A percentile compares a stretch with the other conserved stretches of the same genome.
These are phyloP conservation scores for Apiotrichum sp. DNA, from an alignment of 1,284 basidiomycete genomes.

Conservation along the genomic window DNA sequence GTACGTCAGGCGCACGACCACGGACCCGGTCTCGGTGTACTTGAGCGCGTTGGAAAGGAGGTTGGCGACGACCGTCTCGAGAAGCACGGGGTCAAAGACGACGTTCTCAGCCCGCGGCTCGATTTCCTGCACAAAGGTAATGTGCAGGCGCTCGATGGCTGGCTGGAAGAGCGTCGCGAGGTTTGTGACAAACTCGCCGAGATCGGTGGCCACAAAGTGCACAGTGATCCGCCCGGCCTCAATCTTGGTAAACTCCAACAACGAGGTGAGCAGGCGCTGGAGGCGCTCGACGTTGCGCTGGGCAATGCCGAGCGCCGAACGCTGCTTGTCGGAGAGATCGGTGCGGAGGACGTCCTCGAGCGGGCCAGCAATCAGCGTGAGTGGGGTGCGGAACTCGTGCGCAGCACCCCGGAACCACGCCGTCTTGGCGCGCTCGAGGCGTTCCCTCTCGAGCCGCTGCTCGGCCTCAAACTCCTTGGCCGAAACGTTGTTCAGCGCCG, in stretches of 20 bases:
- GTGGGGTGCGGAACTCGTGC: constrained; percentile 44
- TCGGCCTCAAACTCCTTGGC: constrained; percentile 40
- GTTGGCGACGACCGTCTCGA: constrained; percentile 41
- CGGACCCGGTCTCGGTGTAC: constrained; percentile 21
- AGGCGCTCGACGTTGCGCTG: constrained; percentile 39
- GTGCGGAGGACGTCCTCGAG: constrained; percentile 27
- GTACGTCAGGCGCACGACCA: constrained; percentile 20
- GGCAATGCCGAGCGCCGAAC: constrained; percentile 29
- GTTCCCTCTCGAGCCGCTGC: constrained; percentile 33
- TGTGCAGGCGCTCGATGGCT: constrained; percentile 22
- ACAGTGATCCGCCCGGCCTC: constrained; percentile 41
- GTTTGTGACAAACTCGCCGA: constrained; percentile 39
- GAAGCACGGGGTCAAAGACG: constrained; percentile 33
- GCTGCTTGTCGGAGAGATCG: constrained; percentile 15
- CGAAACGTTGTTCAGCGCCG: constrained; percentile 33
- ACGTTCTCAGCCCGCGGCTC: constrained; percentile 24
- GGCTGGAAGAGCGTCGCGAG: constrained; percentile 45
- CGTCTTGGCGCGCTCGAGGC: constrained; percentile 28
- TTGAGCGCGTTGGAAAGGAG: constrained; percentile 36
- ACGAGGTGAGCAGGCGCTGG: constrained; percentile 38
- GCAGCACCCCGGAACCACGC: constrained; percentile 33
- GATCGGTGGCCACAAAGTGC: constrained; percentile 38
- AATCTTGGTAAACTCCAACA: constrained; percentile 43
- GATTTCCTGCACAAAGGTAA: constrained; percentile 13
- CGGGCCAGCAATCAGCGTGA: constrained; percentile 38